Evolutionary conservation across 805 yeast species (phyloP).

Genomic region (Cyberlindnera euphorbiae): DNA sequence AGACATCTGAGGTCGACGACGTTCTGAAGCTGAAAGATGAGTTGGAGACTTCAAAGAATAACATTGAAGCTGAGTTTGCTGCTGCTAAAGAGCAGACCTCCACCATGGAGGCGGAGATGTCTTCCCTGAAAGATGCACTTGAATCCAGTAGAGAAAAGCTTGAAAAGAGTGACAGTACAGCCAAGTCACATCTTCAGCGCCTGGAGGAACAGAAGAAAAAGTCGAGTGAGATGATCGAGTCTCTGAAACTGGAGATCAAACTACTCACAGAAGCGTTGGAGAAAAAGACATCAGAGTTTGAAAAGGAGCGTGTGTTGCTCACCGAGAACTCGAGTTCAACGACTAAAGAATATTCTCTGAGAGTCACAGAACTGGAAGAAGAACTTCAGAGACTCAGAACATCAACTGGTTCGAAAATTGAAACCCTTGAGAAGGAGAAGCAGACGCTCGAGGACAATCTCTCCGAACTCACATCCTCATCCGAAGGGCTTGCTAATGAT

Average conservation of each 20-base stretch:
- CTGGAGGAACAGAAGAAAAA: constrained; percentile 21
- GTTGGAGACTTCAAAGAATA: constrained; percentile 3
- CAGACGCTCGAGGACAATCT: constrained; percentile 12
- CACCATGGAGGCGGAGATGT: background rate
- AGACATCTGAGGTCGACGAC: constrained; percentile 9
- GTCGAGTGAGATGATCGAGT: constrained; percentile 17
- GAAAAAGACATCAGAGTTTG: constrained; percentile 40
- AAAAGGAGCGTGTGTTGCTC: constrained; percentile 43
- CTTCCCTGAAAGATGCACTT: constrained; percentile 5
- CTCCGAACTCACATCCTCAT: constrained; percentile 12
- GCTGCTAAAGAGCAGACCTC: background rate
- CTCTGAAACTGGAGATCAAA: constrained; percentile 28
- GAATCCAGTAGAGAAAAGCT: constrained; percentile 5
- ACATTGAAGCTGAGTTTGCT: background rate
- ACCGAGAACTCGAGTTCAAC: constrained; percentile 47
- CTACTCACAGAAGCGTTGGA: constrained; percentile 32
- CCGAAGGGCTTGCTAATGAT: constrained; percentile 6
- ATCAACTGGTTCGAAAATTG: constrained; percentile 5
- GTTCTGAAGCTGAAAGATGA: background rate
- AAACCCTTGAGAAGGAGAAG: constrained; percentile 12
- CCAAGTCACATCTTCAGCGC: constrained; percentile 16
- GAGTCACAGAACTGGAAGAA: constrained; percentile 39
- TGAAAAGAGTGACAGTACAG: constrained; percentile 11
- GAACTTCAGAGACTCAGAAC: constrained; percentile 16
- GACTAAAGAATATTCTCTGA: constrained; percentile 44